Evolutionary conservation across 805 yeast genomes (phyloP).

Genomic region (Yarrowia sp.): DNA sequence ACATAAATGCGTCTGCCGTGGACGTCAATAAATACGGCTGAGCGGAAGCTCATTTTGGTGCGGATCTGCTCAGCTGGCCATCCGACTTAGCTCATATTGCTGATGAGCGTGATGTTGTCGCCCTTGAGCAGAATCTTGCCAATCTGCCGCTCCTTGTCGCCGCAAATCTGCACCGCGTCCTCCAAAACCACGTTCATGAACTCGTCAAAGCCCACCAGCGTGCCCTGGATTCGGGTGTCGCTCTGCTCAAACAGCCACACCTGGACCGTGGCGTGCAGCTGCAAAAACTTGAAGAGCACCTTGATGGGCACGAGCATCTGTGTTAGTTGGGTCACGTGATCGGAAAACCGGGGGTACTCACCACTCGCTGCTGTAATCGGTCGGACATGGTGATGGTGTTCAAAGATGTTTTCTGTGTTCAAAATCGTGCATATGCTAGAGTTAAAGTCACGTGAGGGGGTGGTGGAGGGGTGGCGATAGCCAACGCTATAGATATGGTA

Average conservation of each 20-base stretch:
- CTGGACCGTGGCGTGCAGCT: constrained; percentile 73
- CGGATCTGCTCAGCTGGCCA: too few relatives aligned
- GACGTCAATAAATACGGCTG: constrained; percentile 21
- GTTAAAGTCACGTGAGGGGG: constrained; percentile 7
- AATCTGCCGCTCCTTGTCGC: constrained; percentile 47
- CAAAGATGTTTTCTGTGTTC: constrained; percentile 2
- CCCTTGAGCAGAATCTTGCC: constrained; percentile 78
- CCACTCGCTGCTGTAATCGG: constrained; percentile 25
- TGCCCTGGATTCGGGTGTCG: constrained; percentile 73
- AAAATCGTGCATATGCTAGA: constrained; percentile 1
- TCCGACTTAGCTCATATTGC: constrained; percentile 34
- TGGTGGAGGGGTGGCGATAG: background rate
- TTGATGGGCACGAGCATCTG: constrained; percentile 87
- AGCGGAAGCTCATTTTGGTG: background rate
- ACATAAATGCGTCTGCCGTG: constrained; percentile 13
- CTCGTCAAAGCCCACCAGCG: constrained; percentile 91
- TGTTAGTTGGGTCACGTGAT: constrained; percentile 13
- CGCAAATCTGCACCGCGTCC: constrained; percentile 60
- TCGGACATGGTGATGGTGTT: constrained; percentile 12
- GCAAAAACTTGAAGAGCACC: constrained; percentile 80
- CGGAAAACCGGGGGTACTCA: background rate
- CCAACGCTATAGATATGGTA: too few relatives aligned
- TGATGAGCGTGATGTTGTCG: constrained; percentile 82
- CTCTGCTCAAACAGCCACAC: constrained; percentile 91
- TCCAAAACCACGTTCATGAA: constrained; percentile 82